phyloP scores from a whole-genome alignment of 176 grass and related monocot genomes.

The Rhynchospora tenuis region DNA sequence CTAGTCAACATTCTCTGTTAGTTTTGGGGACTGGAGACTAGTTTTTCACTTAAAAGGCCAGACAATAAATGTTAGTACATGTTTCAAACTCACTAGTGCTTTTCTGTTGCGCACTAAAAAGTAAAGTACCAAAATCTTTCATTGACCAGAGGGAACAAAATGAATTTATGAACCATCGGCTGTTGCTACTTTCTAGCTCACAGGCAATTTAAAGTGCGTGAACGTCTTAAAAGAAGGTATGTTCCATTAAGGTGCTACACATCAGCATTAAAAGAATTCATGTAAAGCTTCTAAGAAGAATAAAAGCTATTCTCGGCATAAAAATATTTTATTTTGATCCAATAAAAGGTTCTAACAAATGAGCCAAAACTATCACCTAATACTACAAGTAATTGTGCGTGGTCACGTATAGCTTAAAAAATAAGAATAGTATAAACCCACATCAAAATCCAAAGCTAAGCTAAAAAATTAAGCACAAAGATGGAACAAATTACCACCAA shows the following conservation, averaged over 20 bases:
- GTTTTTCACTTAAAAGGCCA: neutral
- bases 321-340: too few relatives aligned
- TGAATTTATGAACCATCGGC: neutral
- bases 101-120: neutral
- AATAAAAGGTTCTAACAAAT: neutral
- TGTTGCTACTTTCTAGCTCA: neutral
- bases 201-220: neutral
- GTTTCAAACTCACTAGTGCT: too few relatives aligned
- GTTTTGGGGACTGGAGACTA: neutral
- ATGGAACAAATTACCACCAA: too few relatives aligned
- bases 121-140: neutral
- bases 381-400: too few relatives aligned
- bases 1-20: neutral
- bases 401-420: too few relatives aligned
- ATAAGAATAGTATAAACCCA: too few relatives aligned
- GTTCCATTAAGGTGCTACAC: neutral
- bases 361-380: neutral
- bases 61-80: too few relatives aligned
- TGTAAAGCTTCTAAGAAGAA: neutral
- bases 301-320: too few relatives aligned
- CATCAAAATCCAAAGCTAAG: too few relatives aligned
- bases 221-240: constrained; percentile 1
- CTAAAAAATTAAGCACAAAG: too few relatives aligned
- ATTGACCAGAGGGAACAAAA: neutral
- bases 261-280: constrained; percentile 2